These are phyloP conservation scores for Lichenothelia convexa DNA, from an alignment of 495 filamentous ascomycete species.

Conservation along the genomic window DNA sequence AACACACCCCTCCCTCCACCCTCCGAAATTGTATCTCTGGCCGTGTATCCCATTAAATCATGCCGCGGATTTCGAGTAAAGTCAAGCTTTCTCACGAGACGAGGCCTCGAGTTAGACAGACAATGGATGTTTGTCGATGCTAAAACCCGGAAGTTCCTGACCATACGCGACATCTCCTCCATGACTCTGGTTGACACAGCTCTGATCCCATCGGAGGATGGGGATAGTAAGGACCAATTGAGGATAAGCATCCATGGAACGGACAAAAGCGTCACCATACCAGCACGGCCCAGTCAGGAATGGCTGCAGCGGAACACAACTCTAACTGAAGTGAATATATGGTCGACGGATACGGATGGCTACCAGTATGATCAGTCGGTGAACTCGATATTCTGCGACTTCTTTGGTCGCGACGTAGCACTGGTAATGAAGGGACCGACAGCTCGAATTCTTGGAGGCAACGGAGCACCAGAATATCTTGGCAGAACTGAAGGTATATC, in stretches of 20 bases:
- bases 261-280: slow-evolving; percentile 13
- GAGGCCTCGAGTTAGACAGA: slow-evolving; percentile 22
- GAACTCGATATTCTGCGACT: slow-evolving; percentile 17
- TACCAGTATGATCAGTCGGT: slow-evolving; percentile 15
- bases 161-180: slow-evolving; percentile 18
- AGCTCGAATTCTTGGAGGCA: slow-evolving; percentile 12
- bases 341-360: slow-evolving; percentile 18
- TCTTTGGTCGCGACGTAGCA: slow-evolving; percentile 19
- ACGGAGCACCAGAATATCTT: slow-evolving; percentile 16
- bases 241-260: slow-evolving; percentile 10
- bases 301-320: slow-evolving; percentile 19
- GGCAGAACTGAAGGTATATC: slow-evolving; percentile 13
- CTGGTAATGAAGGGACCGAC: slow-evolving; percentile 23
- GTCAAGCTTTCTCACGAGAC: slow-evolving; percentile 12
- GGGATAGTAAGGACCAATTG: too few relatives aligned
- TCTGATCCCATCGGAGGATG: slow-evolving; percentile 11
- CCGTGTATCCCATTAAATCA: slow-evolving; percentile 25
- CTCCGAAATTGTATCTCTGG: slow-evolving; percentile 17
- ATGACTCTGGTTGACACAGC: slow-evolving; percentile 25
- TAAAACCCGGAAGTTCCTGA: slow-evolving; percentile 21
- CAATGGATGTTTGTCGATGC: slow-evolving; percentile 26
- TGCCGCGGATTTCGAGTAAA: slow-evolving; percentile 21
- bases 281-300: slow-evolving; percentile 18
- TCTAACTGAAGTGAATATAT: slow-evolving; percentile 18
- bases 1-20: slow-evolving; percentile 12